Percentiles rank a stretch among this genome's conserved stretches.
Conservation (phyloP, 2,329 filamentous ascomycete species). For the Pseudogymnoascus sp. region DNA sequence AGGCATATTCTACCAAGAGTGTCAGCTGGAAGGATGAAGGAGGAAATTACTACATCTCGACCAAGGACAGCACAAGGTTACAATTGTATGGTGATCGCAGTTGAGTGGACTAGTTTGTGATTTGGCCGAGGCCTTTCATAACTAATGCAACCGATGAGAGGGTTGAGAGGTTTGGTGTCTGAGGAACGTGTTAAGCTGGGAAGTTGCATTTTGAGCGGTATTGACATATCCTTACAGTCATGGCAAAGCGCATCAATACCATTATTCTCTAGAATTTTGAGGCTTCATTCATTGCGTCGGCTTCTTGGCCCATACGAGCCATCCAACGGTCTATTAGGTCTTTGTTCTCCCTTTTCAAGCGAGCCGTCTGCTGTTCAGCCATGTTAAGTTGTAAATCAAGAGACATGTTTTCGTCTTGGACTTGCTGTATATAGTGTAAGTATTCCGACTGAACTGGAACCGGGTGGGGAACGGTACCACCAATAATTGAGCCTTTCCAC, state of each 20-base stretch:
- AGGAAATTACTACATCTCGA: conserved; percentile 84
- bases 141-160: conserved; percentile 3
- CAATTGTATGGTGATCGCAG: conserved; percentile 9
- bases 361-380: conserved; percentile 67
- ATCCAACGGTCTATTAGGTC: conserved; percentile 90
- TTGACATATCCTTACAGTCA: conserved; percentile 7
- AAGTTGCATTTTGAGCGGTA: neutral
- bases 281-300: conserved; percentile 72
- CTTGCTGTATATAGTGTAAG: conserved; percentile 44
- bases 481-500: conserved; percentile 74
- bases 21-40: conserved; percentile 89
- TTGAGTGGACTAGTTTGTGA: neutral
- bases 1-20: conserved; percentile 58
- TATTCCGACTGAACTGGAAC: neutral
- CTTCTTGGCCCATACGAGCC: conserved; percentile 77
- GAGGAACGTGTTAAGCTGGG: neutral
- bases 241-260: conserved; percentile 5
- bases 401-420: conserved; percentile 89
- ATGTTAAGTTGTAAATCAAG: conserved; percentile 83
- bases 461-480: conserved; percentile 44
- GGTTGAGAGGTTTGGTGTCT: conserved; percentile 2
- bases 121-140: conserved; percentile 10
- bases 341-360: conserved; percentile 74
- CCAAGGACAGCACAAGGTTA: conserved; percentile 39
- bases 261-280: conserved; percentile 7